Conservation (phyloP, 2,329 filamentous ascomycete genomes). For the Apiospora saccharicola region DNA sequence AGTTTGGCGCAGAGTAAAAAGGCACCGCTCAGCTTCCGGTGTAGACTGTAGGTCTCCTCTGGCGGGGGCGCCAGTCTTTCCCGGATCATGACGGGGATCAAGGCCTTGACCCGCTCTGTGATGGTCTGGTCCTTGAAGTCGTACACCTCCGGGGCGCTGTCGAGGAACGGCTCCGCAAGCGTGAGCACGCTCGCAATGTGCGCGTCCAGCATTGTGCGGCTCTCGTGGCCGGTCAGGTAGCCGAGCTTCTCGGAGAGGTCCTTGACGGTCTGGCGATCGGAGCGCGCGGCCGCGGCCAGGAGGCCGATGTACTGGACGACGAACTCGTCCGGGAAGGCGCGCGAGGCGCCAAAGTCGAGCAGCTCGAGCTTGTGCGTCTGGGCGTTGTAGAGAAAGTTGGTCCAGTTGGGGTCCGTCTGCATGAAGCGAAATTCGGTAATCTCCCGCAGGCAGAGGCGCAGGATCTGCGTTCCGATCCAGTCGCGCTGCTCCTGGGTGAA, state of each 20-base stretch:
- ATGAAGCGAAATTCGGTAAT: constrained; percentile 96
- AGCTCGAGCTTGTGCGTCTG: constrained; percentile 78
- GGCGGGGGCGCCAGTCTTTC: constrained; percentile 90
- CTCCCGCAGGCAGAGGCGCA: constrained; percentile 90
- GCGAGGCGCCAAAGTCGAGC: constrained; percentile 92
- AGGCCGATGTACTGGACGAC: constrained; percentile 81
- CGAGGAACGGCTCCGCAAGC: constrained; percentile 88
- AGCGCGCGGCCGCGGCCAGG: constrained; percentile 78
- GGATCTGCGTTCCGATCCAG: constrained; percentile 94
- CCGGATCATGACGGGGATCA: constrained; percentile 92
- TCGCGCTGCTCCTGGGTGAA: constrained; percentile 87
- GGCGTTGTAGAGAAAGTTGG: constrained; percentile 93
- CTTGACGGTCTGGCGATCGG: constrained; percentile 70
- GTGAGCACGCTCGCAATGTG: constrained; percentile 89
- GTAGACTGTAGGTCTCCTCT: constrained; percentile 95
- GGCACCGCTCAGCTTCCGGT: constrained; percentile 93
- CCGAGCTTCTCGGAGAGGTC: constrained; percentile 78
- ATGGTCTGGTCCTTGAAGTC: constrained; percentile 96
- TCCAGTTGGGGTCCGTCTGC: constrained; percentile 99
- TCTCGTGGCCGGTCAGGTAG: constrained; percentile 92
- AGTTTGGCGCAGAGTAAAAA: constrained; percentile 90
- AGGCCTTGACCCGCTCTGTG: constrained; percentile 85
- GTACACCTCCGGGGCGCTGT: constrained; percentile 80
- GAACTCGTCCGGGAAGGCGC: constrained; percentile 84
- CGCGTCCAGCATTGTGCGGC: constrained; percentile 84